Evolutionary conservation across 495 filamentous ascomycete genomes (phyloP).

Genomic region (Aspergillus taichungensis): DNA sequence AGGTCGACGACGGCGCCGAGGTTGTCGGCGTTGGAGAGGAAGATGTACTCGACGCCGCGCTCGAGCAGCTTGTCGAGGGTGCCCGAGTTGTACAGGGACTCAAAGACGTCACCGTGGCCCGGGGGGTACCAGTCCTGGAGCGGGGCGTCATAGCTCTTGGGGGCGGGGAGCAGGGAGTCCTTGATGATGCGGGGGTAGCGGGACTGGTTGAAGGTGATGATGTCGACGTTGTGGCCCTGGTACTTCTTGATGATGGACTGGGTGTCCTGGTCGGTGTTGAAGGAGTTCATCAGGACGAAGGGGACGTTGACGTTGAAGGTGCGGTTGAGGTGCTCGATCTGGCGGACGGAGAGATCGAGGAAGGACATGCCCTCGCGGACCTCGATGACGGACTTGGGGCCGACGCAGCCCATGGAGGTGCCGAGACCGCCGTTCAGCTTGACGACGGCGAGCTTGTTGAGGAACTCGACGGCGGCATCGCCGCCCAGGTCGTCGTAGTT

Average conservation of each 20-base stretch:
- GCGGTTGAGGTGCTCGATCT: constrained; percentile 98
- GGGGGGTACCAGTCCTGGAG: constrained; percentile 99
- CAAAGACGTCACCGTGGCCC: constrained; percentile 98
- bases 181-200: constrained; percentile 94
- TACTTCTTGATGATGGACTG: constrained; percentile 99
- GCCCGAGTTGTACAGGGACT: constrained; percentile 99
- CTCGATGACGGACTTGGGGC: constrained; percentile 98
- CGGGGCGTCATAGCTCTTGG: constrained; percentile 77
- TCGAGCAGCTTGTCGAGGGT: constrained; percentile 92
- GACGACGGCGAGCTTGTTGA: constrained; percentile 95
- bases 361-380: constrained; percentile 99
- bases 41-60: constrained; percentile 93
- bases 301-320: constrained; percentile 96
- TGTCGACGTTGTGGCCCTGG: constrained; percentile 98
- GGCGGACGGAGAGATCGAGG: constrained; percentile 95
- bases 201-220: constrained; percentile 99
- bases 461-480: constrained; percentile 80
- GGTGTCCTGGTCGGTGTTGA: constrained; percentile 99
- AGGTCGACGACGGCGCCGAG: constrained; percentile 95
- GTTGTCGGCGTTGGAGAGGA: constrained; percentile 99
- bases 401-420: constrained; percentile 99
- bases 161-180: constrained; percentile 93
- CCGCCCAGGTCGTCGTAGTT: constrained; percentile 82
- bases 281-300: constrained; percentile 99
- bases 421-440: constrained; percentile 99